Base-by-base conservation (phyloP, 163 green algal species). In the Volvox carteri region DNA sequence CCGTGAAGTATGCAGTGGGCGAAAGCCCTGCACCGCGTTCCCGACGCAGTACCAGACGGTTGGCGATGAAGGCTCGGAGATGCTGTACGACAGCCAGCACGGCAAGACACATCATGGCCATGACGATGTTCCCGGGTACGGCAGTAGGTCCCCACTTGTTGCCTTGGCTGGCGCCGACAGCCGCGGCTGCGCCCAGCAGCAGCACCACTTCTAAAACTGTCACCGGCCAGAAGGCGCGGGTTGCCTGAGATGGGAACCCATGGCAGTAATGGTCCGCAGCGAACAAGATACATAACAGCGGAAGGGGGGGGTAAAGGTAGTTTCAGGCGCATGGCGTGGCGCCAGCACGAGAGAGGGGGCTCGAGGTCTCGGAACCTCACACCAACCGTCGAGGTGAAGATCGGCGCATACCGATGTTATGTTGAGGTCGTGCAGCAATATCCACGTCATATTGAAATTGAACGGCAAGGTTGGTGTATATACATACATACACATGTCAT, bases 51-150 rank as follows among this genome's bases (percentile, higher is more conserved):
- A 87, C 65, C 0, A 79, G 65, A 3, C 81, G 65, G 46, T 72
- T 33, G 0, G 81, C 18, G 0, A 46, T 25, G 35, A 87, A 87
- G 4, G 81, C 72, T 33, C 65, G 81, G 28, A 87, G 81, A 50
- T 87, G 81, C 48, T 87, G 81, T 35, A 87, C 81, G n/a, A 78
- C 81, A 18, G 81, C 81, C 9, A 87, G 81, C 30, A 87, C 65
- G 39, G 81, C 81, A 23, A 87, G 81, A 19, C 81, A 87, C 44
- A 87, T 46, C 65, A 73, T 52, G 33, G 46, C 44, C 81, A 87
- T 79, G 65, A 79, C 30, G 39, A n/a, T 28, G 81, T 79, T n/a
- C 9, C 65, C 65, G 25, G 81, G 81, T 4, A 87, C 81, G 7
- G 48, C 48, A 8, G 81, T 80, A 9, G 81, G 81, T 19, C 65